These are phyloP conservation scores for Talaromyces amestolkiae DNA, from an alignment of 2,329 filamentous ascomycete species.

Conservation along the genomic window DNA sequence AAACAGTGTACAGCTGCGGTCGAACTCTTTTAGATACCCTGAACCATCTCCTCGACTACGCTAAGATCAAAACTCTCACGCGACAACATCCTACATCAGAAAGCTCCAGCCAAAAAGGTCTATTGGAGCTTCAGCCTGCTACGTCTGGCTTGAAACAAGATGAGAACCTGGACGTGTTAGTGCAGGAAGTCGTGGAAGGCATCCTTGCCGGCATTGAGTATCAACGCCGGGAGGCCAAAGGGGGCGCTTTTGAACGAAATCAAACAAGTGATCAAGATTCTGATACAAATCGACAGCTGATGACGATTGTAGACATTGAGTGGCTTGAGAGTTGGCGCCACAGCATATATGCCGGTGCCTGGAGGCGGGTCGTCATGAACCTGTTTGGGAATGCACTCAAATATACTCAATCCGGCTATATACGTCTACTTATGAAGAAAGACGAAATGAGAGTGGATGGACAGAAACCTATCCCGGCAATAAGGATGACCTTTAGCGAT, in stretches of 20 bases:
- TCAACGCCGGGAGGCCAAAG: background rate
- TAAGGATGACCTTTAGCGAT: background rate
- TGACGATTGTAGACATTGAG: background rate
- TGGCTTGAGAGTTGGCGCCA: background rate
- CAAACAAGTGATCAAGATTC: background rate
- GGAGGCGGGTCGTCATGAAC: background rate
- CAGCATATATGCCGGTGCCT: background rate
- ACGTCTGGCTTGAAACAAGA: background rate
- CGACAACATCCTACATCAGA: background rate
- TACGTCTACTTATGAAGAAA: background rate
- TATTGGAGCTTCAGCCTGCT: background rate
- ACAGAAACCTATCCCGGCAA: background rate
- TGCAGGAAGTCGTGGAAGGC: background rate
- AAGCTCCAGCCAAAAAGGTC: background rate
- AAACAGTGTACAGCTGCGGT: constrained; percentile 41
- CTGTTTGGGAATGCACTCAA: background rate
- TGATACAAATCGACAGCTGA: background rate
- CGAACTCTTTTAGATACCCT: constrained; percentile 45
- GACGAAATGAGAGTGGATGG: background rate
- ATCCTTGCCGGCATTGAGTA: background rate
- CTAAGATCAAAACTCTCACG: constrained; percentile 28
- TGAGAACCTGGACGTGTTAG: background rate
- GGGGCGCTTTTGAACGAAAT: background rate
- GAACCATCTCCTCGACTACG: constrained; percentile 37
- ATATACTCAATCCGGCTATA: background rate